These are phyloP conservation scores for Blastobotrys malaysiensis DNA, from an alignment of 1,139 yeast species.

Conservation along the genomic window DNA sequence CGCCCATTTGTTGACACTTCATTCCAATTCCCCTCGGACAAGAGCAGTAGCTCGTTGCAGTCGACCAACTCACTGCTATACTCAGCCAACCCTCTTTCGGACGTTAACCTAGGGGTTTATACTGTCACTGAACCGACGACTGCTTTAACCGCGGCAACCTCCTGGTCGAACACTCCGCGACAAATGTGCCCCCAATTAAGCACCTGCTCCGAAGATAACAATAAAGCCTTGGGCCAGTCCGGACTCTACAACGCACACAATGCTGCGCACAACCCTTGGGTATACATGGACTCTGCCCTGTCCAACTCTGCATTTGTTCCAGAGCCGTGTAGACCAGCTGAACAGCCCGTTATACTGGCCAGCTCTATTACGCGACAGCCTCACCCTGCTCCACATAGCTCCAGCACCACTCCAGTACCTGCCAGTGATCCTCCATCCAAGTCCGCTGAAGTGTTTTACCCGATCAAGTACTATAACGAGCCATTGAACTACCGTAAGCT, in stretches of 20 bases:
- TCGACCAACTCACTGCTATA: not conserved
- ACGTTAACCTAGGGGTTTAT: not conserved
- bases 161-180: not conserved
- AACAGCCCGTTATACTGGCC: not conserved
- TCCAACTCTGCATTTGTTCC: not conserved
- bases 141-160: not conserved
- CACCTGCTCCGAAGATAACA: not conserved
- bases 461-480: constrained; percentile 24
- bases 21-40: not conserved
- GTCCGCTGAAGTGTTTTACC: constrained; percentile 11
- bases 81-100: not conserved
- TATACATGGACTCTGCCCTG: not conserved
- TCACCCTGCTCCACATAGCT: not conserved
- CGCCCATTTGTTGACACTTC: not conserved
- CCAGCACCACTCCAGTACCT: not conserved
- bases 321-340: not conserved
- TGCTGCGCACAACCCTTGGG: not conserved
- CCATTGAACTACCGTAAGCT: constrained; percentile 28
- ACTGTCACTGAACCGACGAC: not conserved
- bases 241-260: not conserved
- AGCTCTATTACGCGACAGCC: not conserved
- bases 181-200: not conserved
- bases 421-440: not conserved
- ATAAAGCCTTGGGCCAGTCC: not conserved
- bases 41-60: not conserved